Percentiles rank a stretch among this genome's conserved stretches.
phyloP scores from a whole-genome alignment of 1,284 basidiomycete species.

The Cryptococcus jaspeensis region DNA sequence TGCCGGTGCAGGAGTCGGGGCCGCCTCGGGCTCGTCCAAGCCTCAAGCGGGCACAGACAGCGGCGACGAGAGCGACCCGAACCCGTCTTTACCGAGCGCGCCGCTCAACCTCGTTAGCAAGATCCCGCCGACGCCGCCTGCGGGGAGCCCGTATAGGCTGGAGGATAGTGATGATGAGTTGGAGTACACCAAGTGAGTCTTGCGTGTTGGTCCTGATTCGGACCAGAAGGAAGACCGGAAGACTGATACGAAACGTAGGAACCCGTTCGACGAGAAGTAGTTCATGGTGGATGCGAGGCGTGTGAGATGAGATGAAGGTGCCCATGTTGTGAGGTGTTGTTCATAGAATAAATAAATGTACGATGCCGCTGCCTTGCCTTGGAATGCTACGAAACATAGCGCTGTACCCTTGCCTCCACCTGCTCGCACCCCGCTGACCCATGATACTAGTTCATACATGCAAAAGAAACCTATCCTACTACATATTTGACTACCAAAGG shows the following conservation, averaged over 20 bases:
- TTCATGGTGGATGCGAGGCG: no score
- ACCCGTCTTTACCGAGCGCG: conserved; percentile 35
- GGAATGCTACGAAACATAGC: no score
- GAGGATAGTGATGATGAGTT: conserved; percentile 50
- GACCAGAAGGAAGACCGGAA: neutral
- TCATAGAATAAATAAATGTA: no score
- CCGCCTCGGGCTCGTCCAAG: neutral
- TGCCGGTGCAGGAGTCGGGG: no score
- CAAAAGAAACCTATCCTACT: neutral
- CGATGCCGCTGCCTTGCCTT: no score
- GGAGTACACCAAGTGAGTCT: conserved; percentile 49
- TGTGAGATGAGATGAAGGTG: no score
- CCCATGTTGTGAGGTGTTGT: no score
- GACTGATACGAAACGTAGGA: conserved; percentile 23
- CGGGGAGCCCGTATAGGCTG: conserved; percentile 26
- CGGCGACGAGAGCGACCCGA: conserved; percentile 34
- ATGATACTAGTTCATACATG: neutral
- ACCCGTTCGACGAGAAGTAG: conserved; percentile 48
- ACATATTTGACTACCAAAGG: neutral
- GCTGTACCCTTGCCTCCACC: no score
- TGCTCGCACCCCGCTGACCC: neutral
- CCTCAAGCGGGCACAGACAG: conserved; percentile 3
- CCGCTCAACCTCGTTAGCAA: conserved; percentile 29
- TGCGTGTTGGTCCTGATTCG: neutral
- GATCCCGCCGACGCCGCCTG: conserved; percentile 45